Evolutionary conservation across 495 filamentous ascomycete species (phyloP), one percentile per base, ranked within the genome.

Genomic region (Penicillium turbatum): DNA sequence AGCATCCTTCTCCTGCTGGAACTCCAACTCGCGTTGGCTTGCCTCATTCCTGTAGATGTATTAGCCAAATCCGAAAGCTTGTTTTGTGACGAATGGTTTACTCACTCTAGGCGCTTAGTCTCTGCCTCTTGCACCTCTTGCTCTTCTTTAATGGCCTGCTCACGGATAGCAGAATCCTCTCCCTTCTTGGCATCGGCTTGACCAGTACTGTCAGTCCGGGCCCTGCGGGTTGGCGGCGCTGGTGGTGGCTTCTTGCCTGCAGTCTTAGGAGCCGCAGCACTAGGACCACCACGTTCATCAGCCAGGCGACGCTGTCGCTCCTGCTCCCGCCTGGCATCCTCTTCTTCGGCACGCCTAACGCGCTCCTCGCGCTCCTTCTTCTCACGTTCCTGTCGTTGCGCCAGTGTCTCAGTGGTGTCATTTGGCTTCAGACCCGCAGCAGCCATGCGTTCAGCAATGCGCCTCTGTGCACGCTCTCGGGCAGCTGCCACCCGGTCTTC

Each of bases 401-500:
- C 79, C 2, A 90, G 72, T 24, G 86, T 87, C 71, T 99, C 93
- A 3, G 83, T 81, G 2, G 82, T 72, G 43, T 82, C 83, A 24
- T 58, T 69, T 26, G 91, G 82, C 63, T 90, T 93, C 59, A 99
- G 81, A 15, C 93, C 93, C 50, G 96, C 81, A 41, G 92, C 93
- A 39, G 95, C 95, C 57, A 99, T 83, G 44, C 93, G 84, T 68
- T 97, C 95, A n/a, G 92, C 91, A 87, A 99, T 97, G 40, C 92
- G 87, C 65, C 90, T 89, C 69, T 97, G 91, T 11, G 95, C 95
- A 66, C 96, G 92, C 67, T 97, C 90, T 66, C 93, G 93, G 57
- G 97, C 95, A 67, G 91, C 96, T 5, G 95, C 90, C 24, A 95
- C 92, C 36, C 95, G 82, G 56, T 97, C 92, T 64, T 97, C 91